A percentile compares a stretch with the other conserved stretches of the same genome.
phyloP scores from a whole-genome alignment of 192 early-diverging fungal genomes.

The Entomortierella lignicola region DNA sequence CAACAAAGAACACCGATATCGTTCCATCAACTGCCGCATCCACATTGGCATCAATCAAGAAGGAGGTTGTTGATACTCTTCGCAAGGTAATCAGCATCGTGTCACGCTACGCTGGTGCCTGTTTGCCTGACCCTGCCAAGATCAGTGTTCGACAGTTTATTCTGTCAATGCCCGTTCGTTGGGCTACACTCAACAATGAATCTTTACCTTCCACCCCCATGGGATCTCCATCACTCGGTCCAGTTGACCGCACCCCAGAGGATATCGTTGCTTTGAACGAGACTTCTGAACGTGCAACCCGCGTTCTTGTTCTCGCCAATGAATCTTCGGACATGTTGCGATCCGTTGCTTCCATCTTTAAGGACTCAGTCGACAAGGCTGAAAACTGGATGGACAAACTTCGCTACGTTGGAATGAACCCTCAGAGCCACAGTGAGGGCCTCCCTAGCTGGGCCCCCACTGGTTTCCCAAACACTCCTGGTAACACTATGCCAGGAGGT shows the following conservation, averaged over 20 bases:
- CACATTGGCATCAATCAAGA: slow-evolving; percentile 68
- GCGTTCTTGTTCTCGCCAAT: slow-evolving; percentile 74
- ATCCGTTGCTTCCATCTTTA: slow-evolving; percentile 73
- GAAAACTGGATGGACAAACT: slow-evolving; percentile 70
- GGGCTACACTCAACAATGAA: slow-evolving; percentile 65
- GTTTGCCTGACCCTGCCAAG: slow-evolving; percentile 85
- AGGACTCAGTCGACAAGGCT: slow-evolving; percentile 75
- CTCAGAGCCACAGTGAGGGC: slow-evolving; percentile 47
- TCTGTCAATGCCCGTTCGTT: slow-evolving; percentile 81
- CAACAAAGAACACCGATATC: slow-evolving; percentile 30
- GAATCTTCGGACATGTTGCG: slow-evolving; percentile 78
- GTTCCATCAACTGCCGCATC: slow-evolving; percentile 51
- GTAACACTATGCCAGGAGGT: slow-evolving; percentile 44
- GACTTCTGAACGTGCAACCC: slow-evolving; percentile 67
- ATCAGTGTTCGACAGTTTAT: slow-evolving; percentile 86
- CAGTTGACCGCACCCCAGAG: slow-evolving; percentile 33
- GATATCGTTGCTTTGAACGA: slow-evolving; percentile 42
- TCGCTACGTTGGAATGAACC: slow-evolving; percentile 47
- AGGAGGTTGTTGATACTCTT: slow-evolving; percentile 87
- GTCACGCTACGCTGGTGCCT: slow-evolving; percentile 84
- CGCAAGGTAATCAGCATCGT: slow-evolving; percentile 90
- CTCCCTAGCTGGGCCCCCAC: slow-evolving; percentile 54
- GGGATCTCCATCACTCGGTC: slow-evolving; percentile 53
- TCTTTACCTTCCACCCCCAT: slow-evolving; percentile 56
- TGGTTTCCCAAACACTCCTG: slow-evolving; percentile 31